Evolutionary conservation across 2,329 filamentous ascomycete species (phyloP), one percentile per base, ranked within the genome.

Genomic region (Aspergillus ruber): DNA sequence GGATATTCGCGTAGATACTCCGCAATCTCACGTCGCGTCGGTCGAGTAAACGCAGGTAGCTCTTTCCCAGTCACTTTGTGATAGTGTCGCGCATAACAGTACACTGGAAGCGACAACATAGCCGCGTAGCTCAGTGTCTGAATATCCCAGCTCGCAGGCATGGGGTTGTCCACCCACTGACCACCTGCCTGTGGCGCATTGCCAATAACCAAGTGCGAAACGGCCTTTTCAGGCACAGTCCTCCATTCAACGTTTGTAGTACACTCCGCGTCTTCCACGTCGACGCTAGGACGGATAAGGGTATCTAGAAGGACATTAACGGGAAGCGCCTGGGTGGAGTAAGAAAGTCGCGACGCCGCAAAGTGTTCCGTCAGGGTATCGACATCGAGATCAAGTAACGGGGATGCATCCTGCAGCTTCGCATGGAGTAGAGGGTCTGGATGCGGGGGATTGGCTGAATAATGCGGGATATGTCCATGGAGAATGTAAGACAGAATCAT

Each of bases 401-500:
- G 70, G 5, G 73, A 67, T 2, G 66, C 54, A 43, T 68, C 62
- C 42, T 67, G 69, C n/a, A 83, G 67, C 56, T 81, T 82, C 36
- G 71, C 62, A 58, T 82, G 74, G 6, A 83, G 70, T 17, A 82
- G 66, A 25, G 71, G 64, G 61, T 83, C 80, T 32, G 79, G 77
- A 63, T 83, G 80, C 32, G 74, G 74, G 46, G 63, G 66, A 20
- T 65, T 55, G 3, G 72, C 65, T 33, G 72, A 65, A 56, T 83
- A 83, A 58, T 73, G 75, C 4, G 80, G 80, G 45, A 81, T 69
- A 57, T 82, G 71, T 33, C 80, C 80, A 63, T 83, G 79, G 23
- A 83, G 73, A 39, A 83, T 80, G 61, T 80, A 83, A 41, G 79
- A 82, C 32, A 83, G 70, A 55, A 82, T 78, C 65, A 83, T 72